Evolutionary conservation across 1,139 yeast species (phyloP), one percentile per base, ranked within the genome.

Genomic region (Sugiyamaella sp.): DNA sequence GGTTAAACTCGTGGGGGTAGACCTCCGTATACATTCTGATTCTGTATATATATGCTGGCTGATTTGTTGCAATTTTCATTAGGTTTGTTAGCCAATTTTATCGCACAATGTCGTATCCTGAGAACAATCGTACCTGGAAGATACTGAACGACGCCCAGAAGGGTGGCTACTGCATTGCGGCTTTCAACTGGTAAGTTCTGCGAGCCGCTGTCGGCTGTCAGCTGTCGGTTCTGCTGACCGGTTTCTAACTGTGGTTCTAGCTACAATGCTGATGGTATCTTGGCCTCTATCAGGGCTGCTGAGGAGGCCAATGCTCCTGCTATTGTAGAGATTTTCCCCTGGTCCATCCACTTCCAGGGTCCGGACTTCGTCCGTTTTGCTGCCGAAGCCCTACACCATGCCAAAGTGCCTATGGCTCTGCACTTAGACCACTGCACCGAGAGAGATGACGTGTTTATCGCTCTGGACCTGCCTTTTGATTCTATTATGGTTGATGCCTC

Each of bases 401-500:
- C 67, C 4, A 56, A 54, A 29, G 68, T 64, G 6, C 67, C 67
- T 2, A 60, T 65, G 39, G 57, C 68, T 8, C 58, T 65, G 40
- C 68, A 65, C 43, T 53, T 65, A 47, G 68, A 65, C 50, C 68
- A 65, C 54, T 63, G 67, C 51, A 63, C 60, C 25, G 58, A 57
- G 21, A 57, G 59, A 38, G 59, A 59, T 2, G 66, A 60, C 41
- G 64, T 65, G 25, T 53, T 55, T 42, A 51, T 49, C 29, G 66
- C 66, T 14, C 58, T 65, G 46, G 61, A 58, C 14, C 54, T 63
- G 49, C 64, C 64, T 16, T 65, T 65, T 51, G 68, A 65, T 53
- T 60, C 65, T 22, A 61, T 65, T 51, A 65, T 65, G 68, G 66
- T 65, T 40, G 68, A 65, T 58, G 65, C 66, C 44, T 63, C 68